phyloP scores from a whole-genome alignment of 768 basidiomycete genomes.

The Serendipita sp. region DNA sequence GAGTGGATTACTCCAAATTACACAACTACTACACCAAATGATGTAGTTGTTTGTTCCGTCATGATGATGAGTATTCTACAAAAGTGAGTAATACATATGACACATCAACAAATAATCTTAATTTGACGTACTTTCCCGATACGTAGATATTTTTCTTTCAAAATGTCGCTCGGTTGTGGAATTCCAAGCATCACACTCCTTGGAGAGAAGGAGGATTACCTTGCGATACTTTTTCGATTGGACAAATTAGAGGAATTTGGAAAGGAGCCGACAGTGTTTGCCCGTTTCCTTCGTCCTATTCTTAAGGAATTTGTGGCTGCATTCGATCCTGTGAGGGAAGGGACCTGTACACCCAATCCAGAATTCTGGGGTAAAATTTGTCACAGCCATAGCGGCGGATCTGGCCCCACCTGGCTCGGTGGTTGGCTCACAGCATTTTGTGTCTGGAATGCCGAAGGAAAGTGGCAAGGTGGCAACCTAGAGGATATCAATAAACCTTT shows the following conservation, averaged over 20 bases:
- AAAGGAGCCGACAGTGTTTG: slow-evolving; percentile 23
- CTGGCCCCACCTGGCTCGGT: slow-evolving; percentile 21
- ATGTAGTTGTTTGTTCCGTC: slow-evolving; percentile 25
- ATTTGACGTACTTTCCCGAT: too few relatives aligned
- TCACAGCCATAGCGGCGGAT: slow-evolving; percentile 15
- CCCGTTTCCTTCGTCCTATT: slow-evolving; percentile 26
- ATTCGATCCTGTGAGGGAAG: slow-evolving; percentile 15
- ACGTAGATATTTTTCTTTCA: slow-evolving; percentile 23
- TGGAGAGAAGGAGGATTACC: slow-evolving; percentile 28
- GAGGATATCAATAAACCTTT: neutral
- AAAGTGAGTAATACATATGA: slow-evolving; percentile 1
- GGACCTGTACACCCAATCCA: neutral
- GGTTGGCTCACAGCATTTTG: slow-evolving; percentile 30
- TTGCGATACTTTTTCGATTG: slow-evolving; percentile 22
- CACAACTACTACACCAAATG: slow-evolving; percentile 28
- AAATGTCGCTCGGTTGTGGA: slow-evolving; percentile 22
- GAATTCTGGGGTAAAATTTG: slow-evolving; percentile 7
- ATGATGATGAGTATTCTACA: slow-evolving; percentile 30
- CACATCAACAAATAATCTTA: too few relatives aligned
- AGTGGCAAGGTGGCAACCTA: slow-evolving; percentile 19
- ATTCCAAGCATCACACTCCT: slow-evolving; percentile 31
- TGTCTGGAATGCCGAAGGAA: slow-evolving; percentile 20
- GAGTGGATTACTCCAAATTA: slow-evolving; percentile 31
- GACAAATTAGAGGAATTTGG: slow-evolving; percentile 28
- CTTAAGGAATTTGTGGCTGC: slow-evolving; percentile 20